phyloP scores from a whole-genome alignment of 1,284 basidiomycete species.

The Cryptococcus depauperatus region DNA sequence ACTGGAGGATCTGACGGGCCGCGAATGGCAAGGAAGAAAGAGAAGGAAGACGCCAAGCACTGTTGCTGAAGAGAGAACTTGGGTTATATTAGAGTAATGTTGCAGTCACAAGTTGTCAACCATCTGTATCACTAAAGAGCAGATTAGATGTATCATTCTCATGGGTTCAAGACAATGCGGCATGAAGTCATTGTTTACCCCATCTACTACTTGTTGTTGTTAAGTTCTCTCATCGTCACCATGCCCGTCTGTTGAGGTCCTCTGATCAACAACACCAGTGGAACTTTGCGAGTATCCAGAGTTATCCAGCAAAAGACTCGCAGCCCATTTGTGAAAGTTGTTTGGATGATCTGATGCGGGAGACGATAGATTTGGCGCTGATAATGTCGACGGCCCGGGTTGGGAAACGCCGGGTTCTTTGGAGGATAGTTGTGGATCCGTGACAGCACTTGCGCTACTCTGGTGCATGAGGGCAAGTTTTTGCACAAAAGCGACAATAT shows the following conservation, averaged over 20 bases:
- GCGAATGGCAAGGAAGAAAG: background rate
- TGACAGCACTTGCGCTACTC: background rate
- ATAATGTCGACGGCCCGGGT: constrained; percentile 55
- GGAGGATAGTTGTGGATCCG: constrained; percentile 50
- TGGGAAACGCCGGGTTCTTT: constrained; percentile 55
- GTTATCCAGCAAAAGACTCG: background rate
- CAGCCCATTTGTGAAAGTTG: background rate
- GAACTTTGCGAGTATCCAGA: too few species aligned
- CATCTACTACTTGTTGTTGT: constrained; percentile 9
- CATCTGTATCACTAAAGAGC: too few species aligned
- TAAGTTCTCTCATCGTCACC: constrained; percentile 1
- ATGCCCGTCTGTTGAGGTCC: background rate
- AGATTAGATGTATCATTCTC: background rate
- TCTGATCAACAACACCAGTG: constrained; percentile 5
- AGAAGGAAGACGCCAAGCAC: background rate
- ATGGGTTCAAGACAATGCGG: background rate
- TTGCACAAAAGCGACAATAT: constrained; percentile 1
- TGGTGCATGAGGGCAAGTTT: background rate
- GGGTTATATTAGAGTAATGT: background rate
- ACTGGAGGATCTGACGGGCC: too few species aligned
- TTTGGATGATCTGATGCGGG: background rate
- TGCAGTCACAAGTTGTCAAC: background rate
- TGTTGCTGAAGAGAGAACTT: background rate
- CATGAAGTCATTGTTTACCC: constrained; percentile 3
- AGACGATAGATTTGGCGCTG: constrained; percentile 44